Base-by-base conservation (phyloP, 2,329 filamentous ascomycete genomes). In the Fusarium neocosmosporiellum region DNA sequence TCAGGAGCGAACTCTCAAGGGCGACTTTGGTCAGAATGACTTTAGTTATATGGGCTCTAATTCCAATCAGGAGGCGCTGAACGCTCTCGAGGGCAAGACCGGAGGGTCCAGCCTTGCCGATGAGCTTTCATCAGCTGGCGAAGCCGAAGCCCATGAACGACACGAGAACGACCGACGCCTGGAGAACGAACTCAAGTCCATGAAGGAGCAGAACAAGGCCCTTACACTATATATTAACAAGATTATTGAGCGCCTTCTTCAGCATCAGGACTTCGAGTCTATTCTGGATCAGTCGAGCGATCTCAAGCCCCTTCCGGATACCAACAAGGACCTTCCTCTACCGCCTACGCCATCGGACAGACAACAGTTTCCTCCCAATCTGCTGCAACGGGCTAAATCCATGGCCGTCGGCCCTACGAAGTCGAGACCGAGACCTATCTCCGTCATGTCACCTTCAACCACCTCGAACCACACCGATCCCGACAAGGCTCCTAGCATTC, bases 211-310 rank as follows among this genome's bases (percentile, higher is more conserved):
- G 85, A 98, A 99, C 87, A 98, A 98, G 86, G 96, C 96, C 33
- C 87, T 99, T 76, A 97, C 95, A 27, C 87, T 98, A 73, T 99
- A 99, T 85, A 98, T 99, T 86, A 98, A 98, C 89, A 97, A 96
- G 85, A 98, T 99, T 81, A 98, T 99, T 81, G 96, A 96, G 81
- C 93, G 96, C 65, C 90, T 99, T 50, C 88, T 99, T 70, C 93
- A 97, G 80, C 94, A 98, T 83, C 93, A 97, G 78, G 95, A 97
- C 75, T 98, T 98, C 75, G 96, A 99, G 84, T 91, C 94, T 70
- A 97, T 98, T 69, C 87, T 98, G 43, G 94, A 97, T 80, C 93
- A 94, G 81, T 93, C 92, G 10, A 89, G 90, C 59, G 89, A 92
- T 64, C 77, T 81, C 63, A 80, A 81, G 65, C 78, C 77, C 29